phyloP scores from a whole-genome alignment of 2,329 filamentous ascomycete species.

The Sphaerulina vaccinii region DNA sequence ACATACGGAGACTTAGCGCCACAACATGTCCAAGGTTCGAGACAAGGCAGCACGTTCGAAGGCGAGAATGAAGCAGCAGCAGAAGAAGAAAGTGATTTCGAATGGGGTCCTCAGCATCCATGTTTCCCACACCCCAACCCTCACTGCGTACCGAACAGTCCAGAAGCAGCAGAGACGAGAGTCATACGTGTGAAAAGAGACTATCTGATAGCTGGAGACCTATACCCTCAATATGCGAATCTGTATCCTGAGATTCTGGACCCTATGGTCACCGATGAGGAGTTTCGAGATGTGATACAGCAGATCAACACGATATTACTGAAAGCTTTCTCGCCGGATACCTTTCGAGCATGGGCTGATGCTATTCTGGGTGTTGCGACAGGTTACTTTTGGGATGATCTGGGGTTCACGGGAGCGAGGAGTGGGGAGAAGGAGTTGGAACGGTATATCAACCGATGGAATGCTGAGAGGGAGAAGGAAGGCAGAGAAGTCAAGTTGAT shows the following conservation, averaged over 20 bases:
- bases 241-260: conserved; percentile 95
- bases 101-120: conserved; percentile 92
- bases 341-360: conserved; percentile 74
- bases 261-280: conserved; percentile 76
- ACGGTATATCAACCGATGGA: conserved; percentile 83
- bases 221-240: conserved; percentile 91
- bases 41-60: conserved; percentile 5
- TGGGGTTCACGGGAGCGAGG: conserved; percentile 76
- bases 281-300: conserved; percentile 79
- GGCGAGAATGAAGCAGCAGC: conserved; percentile 43
- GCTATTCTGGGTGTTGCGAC: conserved; percentile 76
- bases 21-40: conserved; percentile 3
- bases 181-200: conserved; percentile 90
- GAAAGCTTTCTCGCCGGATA: conserved; percentile 77
- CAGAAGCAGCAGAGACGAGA: conserved; percentile 73
- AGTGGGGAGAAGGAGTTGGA: conserved; percentile 68
- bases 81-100: conserved; percentile 61
- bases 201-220: conserved; percentile 82
- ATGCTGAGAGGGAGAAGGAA: conserved; percentile 60
- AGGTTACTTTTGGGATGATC: conserved; percentile 92
- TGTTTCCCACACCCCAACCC: conserved; percentile 93
- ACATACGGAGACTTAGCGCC: conserved; percentile 10
- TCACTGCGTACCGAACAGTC: conserved; percentile 76
- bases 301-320: conserved; percentile 76
- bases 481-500: conserved; percentile 70